Percentiles rank a stretch among this genome's conserved stretches.
Evolutionary conservation across 106 monocot species (phyloP).

Genomic region (Dendrobium chrysotoxum): DNA sequence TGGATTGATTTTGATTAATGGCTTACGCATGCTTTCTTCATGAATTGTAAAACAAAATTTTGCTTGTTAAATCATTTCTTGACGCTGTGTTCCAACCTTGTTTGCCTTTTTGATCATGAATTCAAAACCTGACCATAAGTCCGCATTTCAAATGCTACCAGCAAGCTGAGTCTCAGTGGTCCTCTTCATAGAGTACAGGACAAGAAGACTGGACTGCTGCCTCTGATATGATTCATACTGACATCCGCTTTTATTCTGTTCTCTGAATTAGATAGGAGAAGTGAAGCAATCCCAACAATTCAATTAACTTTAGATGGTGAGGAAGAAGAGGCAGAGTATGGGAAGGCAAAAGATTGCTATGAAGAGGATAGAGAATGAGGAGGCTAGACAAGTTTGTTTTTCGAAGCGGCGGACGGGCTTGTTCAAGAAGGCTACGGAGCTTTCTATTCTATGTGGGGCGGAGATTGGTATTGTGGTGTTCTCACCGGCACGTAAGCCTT

Average conservation of each 20-base stretch:
- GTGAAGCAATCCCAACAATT: too few species aligned
- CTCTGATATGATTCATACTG: conserved; percentile 13
- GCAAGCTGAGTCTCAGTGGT: conserved; percentile 37
- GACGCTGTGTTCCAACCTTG: neutral
- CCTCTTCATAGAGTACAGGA: conserved; percentile 70
- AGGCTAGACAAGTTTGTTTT: conserved; percentile 17
- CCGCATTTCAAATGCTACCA: neutral
- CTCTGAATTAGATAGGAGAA: too few species aligned
- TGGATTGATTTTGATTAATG: neutral
- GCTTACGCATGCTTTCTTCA: neutral
- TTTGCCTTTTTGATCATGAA: neutral
- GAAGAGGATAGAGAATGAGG: conserved; percentile 14
- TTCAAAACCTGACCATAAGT: neutral
- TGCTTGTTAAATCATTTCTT: neutral
- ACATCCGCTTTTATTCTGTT: too few species aligned
- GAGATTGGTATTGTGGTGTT: conserved; percentile 10
- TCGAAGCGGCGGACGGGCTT: conserved; percentile 7
- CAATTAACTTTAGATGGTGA: too few species aligned
- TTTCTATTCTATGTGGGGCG: conserved; percentile 10
- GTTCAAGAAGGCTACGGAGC: conserved; percentile 14
- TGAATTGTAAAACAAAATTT: neutral
- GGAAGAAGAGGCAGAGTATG: conserved; percentile 11
- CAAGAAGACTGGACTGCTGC: conserved; percentile 56
- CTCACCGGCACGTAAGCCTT: conserved; percentile 13
- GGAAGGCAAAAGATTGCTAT: conserved; percentile 14